Base-by-base conservation (phyloP, 495 filamentous ascomycete species). In the Penicillium lividum region DNA sequence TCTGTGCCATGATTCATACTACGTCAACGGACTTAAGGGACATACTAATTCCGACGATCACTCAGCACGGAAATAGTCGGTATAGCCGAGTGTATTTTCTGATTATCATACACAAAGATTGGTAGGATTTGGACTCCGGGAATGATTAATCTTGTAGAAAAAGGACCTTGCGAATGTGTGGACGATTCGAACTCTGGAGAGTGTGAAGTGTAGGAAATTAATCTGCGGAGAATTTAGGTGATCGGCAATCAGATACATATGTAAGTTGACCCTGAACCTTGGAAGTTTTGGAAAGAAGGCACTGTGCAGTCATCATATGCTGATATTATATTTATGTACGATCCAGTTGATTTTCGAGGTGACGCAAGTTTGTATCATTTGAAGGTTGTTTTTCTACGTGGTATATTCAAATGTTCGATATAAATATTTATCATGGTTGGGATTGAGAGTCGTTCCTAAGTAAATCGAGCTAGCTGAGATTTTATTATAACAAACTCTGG, bases 201-300 rank as follows among this genome's bases (percentile, higher is more conserved):
- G 22, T 22, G 22, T 22, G 5, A 46, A 28, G 27, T 10, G 0
- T 11, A 8, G 18, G 43, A 45, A 25, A 45, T 45, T 22, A 10
- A 27, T 27, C 18, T 10, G 43, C 25, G 43, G 43, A 46, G 43
- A 27, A 11, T 28, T 27, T 27, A 27, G 4, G 18, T 46, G 43
- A 46, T 46, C 43, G 43, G 9, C 18, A 18, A 46, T 46, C 43
- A 46, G 43, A 46, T 46, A n/a, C n/a, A n/a, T n/a, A n/a, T n/a
- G n/a, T n/a, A 46, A 46, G 3, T 10, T 13, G 47, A 33, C 11
- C 47, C 28, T 15, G 22, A 47, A 33, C 15, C 33, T 50, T 50
- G 3, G 28, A 47, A 50, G 1, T 50, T 50, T 50, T 10, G 28
- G 18, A 50, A 30, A 13, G 33, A 6, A 38, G 34, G 7, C 34